A percentile compares a stretch with the other conserved stretches of the same genome.
phyloP scores from a whole-genome alignment of 345 rosid species.

The Anastatica hierochuntica region DNA sequence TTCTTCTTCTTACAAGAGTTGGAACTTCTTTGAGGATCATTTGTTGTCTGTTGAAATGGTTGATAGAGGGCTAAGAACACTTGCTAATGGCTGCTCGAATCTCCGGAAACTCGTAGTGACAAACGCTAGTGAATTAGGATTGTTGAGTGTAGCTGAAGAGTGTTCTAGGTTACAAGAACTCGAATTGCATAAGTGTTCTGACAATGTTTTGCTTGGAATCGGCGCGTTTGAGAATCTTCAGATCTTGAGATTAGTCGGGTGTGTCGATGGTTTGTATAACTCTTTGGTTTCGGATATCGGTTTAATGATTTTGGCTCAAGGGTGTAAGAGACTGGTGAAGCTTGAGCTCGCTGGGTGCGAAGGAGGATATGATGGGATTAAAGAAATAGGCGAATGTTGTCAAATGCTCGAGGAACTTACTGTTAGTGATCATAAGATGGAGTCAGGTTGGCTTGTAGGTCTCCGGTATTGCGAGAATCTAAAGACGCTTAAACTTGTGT shows the following conservation, averaged over 20 bases:
- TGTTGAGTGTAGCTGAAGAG: constrained; percentile 51
- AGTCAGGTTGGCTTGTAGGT: constrained; percentile 82
- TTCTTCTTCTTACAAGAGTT: constrained; percentile 28
- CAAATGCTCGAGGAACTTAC: constrained; percentile 91
- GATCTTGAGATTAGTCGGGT: constrained; percentile 61
- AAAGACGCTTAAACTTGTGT: constrained; percentile 66
- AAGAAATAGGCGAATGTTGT: constrained; percentile 89
- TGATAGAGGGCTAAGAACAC: constrained; percentile 45
- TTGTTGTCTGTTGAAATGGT: constrained; percentile 52
- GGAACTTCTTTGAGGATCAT: constrained; percentile 33
- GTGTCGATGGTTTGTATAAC: constrained; percentile 50
- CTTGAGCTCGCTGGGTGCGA: constrained; percentile 81
- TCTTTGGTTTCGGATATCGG: constrained; percentile 81
- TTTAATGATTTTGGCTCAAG: constrained; percentile 80
- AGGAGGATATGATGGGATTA: constrained; percentile 91
- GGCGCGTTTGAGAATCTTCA: constrained; percentile 81
- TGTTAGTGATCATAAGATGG: constrained; percentile 81
- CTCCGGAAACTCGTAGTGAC: constrained; percentile 54
- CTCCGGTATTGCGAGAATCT: constrained; percentile 75
- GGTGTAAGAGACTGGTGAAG: constrained; percentile 81
- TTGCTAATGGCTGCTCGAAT: constrained; percentile 58
- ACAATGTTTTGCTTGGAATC: constrained; percentile 60
- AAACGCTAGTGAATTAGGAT: constrained; percentile 63
- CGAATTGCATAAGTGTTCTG: constrained; percentile 68
- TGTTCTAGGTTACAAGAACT: constrained; percentile 71